Conservation (phyloP, 768 basidiomycete genomes). For the Tricholoma furcatifolium region DNA sequence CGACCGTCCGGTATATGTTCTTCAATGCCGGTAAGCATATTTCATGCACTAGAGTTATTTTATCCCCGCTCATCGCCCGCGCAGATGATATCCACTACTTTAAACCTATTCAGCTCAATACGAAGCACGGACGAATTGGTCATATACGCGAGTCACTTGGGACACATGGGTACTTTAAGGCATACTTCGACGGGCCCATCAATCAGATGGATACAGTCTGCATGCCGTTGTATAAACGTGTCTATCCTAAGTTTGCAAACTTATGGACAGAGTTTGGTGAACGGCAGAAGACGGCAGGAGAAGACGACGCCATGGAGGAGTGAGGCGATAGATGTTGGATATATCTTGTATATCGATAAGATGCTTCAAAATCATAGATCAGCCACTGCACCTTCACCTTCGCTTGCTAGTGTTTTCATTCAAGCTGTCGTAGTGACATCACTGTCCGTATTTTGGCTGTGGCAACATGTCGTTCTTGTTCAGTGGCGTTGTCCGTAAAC, state of each 20-base stretch:
- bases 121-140: slow-evolving; percentile 86
- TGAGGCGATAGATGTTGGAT: slow-evolving; percentile 13
- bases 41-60: slow-evolving; percentile 4
- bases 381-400: too few species aligned
- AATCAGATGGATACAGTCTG: slow-evolving; percentile 97
- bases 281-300: slow-evolving; percentile 8
- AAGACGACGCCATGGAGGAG: slow-evolving; percentile 41
- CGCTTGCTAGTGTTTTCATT: too few species aligned
- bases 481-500: too few species aligned
- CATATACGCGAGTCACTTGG: slow-evolving; percentile 92
- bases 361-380: too few species aligned
- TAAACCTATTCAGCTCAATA: slow-evolving; percentile 90
- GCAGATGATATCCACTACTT: slow-evolving; percentile 88
- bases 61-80: slow-evolving; percentile 10
- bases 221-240: slow-evolving; percentile 93
- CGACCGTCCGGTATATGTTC: slow-evolving; percentile 98
- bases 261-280: slow-evolving; percentile 38
- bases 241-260: slow-evolving; percentile 85
- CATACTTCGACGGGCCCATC: slow-evolving; percentile 89
- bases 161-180: slow-evolving; percentile 98
- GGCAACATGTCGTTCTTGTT: too few species aligned
- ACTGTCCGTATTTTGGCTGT: too few species aligned
- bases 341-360: too few species aligned
- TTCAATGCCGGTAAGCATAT: slow-evolving; percentile 72
- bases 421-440: too few species aligned